These are phyloP conservation scores for Gossypioides kirkii DNA, from an alignment of 345 rosid genomes.

Conservation along the genomic window DNA sequence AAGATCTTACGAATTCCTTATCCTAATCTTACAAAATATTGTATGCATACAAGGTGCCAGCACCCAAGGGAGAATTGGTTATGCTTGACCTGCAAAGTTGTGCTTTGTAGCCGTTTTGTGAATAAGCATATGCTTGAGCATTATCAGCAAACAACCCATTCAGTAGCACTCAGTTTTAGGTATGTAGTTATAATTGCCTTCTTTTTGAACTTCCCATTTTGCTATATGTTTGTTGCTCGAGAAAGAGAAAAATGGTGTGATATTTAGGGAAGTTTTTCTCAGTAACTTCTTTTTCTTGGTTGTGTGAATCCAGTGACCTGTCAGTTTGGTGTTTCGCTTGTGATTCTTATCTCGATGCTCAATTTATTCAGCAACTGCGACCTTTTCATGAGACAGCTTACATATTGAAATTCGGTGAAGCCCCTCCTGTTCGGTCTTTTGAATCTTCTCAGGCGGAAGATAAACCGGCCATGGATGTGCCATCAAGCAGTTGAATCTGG, in stretches of 20 bases:
- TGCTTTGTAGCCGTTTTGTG: slow-evolving; percentile 85
- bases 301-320: slow-evolving; percentile 53
- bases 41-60: slow-evolving; percentile 47
- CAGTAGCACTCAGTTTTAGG: slow-evolving; percentile 79
- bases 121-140: slow-evolving; percentile 87
- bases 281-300: neutral
- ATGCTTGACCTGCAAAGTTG: slow-evolving; percentile 78
- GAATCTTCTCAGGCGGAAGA: slow-evolving; percentile 13
- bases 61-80: slow-evolving; percentile 84
- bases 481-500: slow-evolving; percentile 13
- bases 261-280: too few species aligned
- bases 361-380: slow-evolving; percentile 51
- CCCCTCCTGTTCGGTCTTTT: slow-evolving; percentile 48
- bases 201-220: neutral
- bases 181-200: slow-evolving; percentile 2
- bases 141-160: slow-evolving; percentile 54
- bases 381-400: slow-evolving; percentile 66
- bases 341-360: slow-evolving; percentile 76
- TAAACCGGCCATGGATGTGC: slow-evolving; percentile 6
- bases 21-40: neutral
- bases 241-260: neutral
- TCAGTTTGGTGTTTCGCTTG: slow-evolving; percentile 88
- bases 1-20: neutral
- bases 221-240: neutral
- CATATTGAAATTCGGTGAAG: slow-evolving; percentile 74